Base-by-base conservation (phyloP, 164 flowering plant species). In the Berberis thunbergii region DNA sequence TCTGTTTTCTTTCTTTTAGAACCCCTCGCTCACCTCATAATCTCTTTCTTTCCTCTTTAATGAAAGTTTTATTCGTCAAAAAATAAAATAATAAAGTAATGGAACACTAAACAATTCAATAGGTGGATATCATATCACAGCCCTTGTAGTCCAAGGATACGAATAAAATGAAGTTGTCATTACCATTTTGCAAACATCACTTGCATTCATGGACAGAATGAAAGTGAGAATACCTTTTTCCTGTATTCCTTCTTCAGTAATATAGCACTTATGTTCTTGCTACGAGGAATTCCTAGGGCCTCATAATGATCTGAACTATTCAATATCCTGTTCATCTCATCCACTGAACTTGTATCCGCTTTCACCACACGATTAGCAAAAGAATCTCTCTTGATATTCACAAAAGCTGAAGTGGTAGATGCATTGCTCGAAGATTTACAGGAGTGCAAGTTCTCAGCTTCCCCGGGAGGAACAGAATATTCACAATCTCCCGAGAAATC, bases 321-420 rank as follows among this genome's bases (percentile, higher is more conserved):
- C 63, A 88, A 57, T 72, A 95, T 95, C 72, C 96, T 81, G 74
- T 77, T 81, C 92, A 95, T 95, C 80, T 95, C 99, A 72, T 76
- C 81, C 44, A 69, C 57, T n/a, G 99, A 82, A 72, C 59, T 74
- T 12, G 73, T 70, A 57, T 86, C 91, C 66, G 79, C 83, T 76
- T 56, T 82, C 48, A 72, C 74, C 61, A 83, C 83, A 65, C 67
- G 75, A 61, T 66, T 72, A 57, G 64, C 54, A 59, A 83, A 69
- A 64, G 73, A 26, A 63, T 79, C 89, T 64, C 69, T 80, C 64
- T 70, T 78, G 49, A 63, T 70, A 65, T 67, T 74, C 61, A 80
- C 69, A 70, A 74, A 67, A 65, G 80, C 58, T 56, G 83, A 54
- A 42, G 80, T 67, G 56, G 69, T 70, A 70, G 89, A 65, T 58